These are phyloP conservation scores for Stagonosporopsis tanaceti DNA, from an alignment of 2,329 filamentous ascomycete species.

Conservation along the genomic window DNA sequence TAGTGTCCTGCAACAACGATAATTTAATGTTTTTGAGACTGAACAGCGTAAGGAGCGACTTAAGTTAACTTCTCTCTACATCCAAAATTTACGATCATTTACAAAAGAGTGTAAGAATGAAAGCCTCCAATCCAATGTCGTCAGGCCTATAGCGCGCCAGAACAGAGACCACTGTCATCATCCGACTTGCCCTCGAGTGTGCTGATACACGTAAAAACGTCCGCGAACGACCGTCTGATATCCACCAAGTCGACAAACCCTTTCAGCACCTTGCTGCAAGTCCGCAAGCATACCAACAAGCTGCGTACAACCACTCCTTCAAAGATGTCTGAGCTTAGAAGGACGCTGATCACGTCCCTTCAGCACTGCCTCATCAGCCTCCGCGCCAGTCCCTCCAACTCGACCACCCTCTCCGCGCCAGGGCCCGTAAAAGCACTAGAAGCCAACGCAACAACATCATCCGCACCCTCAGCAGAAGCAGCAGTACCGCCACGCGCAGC, in stretches of 20 bases:
- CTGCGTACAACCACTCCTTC: background rate
- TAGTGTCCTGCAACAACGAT: too few relatives aligned
- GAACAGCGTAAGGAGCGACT: background rate
- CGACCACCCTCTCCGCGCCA: background rate
- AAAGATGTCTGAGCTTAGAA: background rate
- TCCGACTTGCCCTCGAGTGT: background rate
- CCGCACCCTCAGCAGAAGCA: too few relatives aligned
- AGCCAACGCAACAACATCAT: too few relatives aligned
- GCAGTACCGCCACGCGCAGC: too few relatives aligned
- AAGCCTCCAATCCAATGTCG: background rate
- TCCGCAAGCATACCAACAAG: background rate
- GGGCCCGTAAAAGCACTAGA: background rate
- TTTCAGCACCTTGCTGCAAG: background rate
- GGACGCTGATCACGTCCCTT: background rate
- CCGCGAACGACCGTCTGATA: background rate
- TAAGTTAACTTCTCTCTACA: background rate
- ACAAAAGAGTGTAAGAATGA: too few relatives aligned
- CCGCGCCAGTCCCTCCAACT: background rate
- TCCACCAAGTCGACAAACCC: background rate
- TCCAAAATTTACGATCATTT: background rate
- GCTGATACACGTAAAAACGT: background rate
- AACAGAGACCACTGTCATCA: background rate
- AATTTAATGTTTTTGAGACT: too few relatives aligned
- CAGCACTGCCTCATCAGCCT: too few relatives aligned
- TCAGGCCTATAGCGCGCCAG: background rate